Conservation (phyloP, 2,329 filamentous ascomycete species). For the Sporothrix luriei region DNA sequence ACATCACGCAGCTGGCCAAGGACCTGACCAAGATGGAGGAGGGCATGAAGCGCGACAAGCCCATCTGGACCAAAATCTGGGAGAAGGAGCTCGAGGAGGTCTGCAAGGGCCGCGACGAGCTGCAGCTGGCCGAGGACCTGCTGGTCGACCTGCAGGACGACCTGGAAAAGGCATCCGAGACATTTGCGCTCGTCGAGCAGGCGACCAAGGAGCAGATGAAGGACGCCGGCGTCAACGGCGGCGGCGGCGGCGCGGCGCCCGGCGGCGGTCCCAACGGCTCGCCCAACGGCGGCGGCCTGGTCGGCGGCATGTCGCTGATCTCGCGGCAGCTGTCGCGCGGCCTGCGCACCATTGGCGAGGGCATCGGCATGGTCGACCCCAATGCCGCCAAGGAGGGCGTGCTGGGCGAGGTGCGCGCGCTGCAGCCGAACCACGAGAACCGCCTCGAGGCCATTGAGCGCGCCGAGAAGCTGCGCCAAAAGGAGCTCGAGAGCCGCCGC, state of each 20-base stretch:
- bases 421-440: constrained; percentile 92
- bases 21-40: constrained; percentile 95
- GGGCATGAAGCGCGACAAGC: constrained; percentile 87
- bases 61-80: constrained; percentile 99
- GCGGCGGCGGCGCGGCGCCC: too few relatives aligned
- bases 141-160: constrained; percentile 91
- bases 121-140: constrained; percentile 95
- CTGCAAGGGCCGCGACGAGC: constrained; percentile 90
- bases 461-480: constrained; percentile 88
- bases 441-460: constrained; percentile 93
- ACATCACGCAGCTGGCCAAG: constrained; percentile 76
- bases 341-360: constrained; percentile 57
- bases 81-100: constrained; percentile 96
- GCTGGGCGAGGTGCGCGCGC: constrained; percentile 85
- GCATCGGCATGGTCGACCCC: constrained; percentile 59
- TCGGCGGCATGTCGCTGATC: constrained; percentile 33
- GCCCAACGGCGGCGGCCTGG: constrained; percentile 34
- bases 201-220: constrained; percentile 98
- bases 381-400: constrained; percentile 85
- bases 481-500: constrained; percentile 76
- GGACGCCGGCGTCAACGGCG: constrained; percentile 56
- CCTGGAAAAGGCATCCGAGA: constrained; percentile 89
- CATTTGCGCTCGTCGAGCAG: constrained; percentile 92
- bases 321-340: constrained; percentile 58
- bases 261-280: constrained; percentile 53